phyloP scores from a whole-genome alignment of 352 stramenopile genomes.

The Elongisporangium anandrum region DNA sequence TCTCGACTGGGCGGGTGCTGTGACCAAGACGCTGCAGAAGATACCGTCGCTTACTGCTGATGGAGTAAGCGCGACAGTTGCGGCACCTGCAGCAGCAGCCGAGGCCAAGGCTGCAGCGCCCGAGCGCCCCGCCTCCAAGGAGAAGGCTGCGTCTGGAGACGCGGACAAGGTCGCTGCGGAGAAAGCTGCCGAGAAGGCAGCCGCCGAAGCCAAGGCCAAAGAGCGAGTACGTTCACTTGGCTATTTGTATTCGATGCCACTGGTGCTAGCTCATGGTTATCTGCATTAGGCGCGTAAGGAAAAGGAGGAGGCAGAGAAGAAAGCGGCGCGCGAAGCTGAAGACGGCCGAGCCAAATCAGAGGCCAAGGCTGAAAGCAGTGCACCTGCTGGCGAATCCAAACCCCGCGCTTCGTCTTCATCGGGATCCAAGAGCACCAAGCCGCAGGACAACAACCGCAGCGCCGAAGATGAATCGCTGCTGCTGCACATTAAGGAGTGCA shows the following conservation, averaged over 20 bases:
- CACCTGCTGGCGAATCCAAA: conserved; percentile 5
- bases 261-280: background rate
- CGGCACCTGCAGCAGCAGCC: conserved; percentile 7
- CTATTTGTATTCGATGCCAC: background rate
- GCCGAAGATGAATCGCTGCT: conserved; percentile 35
- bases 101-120: conserved; percentile 18
- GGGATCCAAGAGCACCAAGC: conserved; percentile 21
- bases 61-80: conserved; percentile 15
- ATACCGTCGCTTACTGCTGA: conserved; percentile 62
- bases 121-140: conserved; percentile 39
- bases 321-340: conserved; percentile 11
- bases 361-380: conserved; percentile 9
- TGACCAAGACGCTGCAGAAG: conserved; percentile 58
- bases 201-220: conserved; percentile 46
- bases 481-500: conserved; percentile 65
- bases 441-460: conserved; percentile 18
- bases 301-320: conserved; percentile 25
- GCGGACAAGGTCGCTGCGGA: conserved; percentile 26
- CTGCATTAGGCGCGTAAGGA: conserved; percentile 20
- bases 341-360: conserved; percentile 29
- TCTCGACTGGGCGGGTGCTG: conserved; percentile 61
- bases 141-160: conserved; percentile 14
- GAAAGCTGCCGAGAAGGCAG: conserved; percentile 18
- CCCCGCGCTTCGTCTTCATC: conserved; percentile 19
- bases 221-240: conserved; percentile 20